Percentiles rank a stretch among this genome's conserved stretches.
phyloP scores from a whole-genome alignment of 352 stramenopile species.

The Phytophthora lateralis region DNA sequence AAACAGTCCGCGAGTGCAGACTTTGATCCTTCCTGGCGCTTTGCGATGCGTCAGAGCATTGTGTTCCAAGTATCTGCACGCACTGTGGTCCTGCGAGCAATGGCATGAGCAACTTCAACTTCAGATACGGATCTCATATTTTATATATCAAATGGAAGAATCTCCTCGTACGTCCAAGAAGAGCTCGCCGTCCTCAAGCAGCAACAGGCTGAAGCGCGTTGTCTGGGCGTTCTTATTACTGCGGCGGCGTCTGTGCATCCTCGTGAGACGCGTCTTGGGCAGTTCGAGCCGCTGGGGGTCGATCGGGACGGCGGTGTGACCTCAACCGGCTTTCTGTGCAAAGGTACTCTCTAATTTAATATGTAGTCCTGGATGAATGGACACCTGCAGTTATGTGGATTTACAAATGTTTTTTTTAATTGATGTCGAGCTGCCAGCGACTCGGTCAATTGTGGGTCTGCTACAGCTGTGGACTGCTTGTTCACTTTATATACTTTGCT shows the following conservation, averaged over 20 bases:
- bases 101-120: slow-evolving; percentile 14
- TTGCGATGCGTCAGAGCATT: slow-evolving; percentile 41
- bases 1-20: slow-evolving; percentile 89
- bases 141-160: slow-evolving; percentile 25
- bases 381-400: not conserved
- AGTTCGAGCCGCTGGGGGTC: not conserved
- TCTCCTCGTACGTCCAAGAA: slow-evolving; percentile 79
- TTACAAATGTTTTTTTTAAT: not conserved
- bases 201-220: slow-evolving; percentile 87
- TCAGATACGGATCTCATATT: slow-evolving; percentile 7
- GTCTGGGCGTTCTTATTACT: slow-evolving; percentile 49
- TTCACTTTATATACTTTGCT: not conserved
- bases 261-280: not conserved
- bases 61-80: slow-evolving; percentile 62
- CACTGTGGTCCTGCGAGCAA: slow-evolving; percentile 64
- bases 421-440: slow-evolving; percentile 14
- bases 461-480: slow-evolving; percentile 7
- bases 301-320: not conserved
- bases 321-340: not conserved
- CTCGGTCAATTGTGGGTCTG: slow-evolving; percentile 4
- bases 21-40: slow-evolving; percentile 69
- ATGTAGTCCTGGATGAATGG: not conserved
- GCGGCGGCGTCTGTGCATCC: slow-evolving; percentile 35
- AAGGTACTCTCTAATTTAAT: not conserved
- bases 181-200: slow-evolving; percentile 92